Evolutionary conservation across 495 filamentous ascomycete genomes (phyloP).

Genomic region (Daldinia concentrica): DNA sequence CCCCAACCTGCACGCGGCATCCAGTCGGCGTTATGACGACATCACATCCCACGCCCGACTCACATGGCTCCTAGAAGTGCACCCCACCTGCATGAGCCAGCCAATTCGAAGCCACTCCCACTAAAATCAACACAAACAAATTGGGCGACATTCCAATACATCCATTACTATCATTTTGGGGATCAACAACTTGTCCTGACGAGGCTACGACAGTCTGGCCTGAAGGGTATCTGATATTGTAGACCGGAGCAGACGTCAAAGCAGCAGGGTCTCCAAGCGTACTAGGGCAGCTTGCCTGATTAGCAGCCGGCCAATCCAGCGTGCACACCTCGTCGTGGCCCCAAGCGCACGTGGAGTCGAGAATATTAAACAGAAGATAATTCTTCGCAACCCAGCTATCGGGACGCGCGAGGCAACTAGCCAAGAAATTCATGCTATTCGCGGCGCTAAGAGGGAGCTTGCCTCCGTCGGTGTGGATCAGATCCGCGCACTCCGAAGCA

Average conservation of each 20-base stretch:
- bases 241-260: slow-evolving; percentile 53
- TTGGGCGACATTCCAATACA: slow-evolving; percentile 10
- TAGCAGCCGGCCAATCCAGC: slow-evolving; percentile 57
- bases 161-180: slow-evolving; percentile 15
- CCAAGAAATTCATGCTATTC: slow-evolving; percentile 61
- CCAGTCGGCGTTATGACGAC: neutral
- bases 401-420: slow-evolving; percentile 52
- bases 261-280: slow-evolving; percentile 49
- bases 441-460: slow-evolving; percentile 59
- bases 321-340: slow-evolving; percentile 56
- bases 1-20: neutral
- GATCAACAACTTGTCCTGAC: slow-evolving; percentile 47
- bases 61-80: slow-evolving; percentile 3
- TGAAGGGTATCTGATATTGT: slow-evolving; percentile 57
- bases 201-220: slow-evolving; percentile 53
- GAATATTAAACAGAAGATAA: slow-evolving; percentile 56
- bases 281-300: slow-evolving; percentile 55
- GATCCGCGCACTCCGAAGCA: slow-evolving; percentile 47
- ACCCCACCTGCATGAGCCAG: neutral
- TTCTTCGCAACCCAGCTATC: slow-evolving; percentile 57
- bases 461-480: slow-evolving; percentile 53
- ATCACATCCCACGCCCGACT: neutral
- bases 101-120: slow-evolving; percentile 12
- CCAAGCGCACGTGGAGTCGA: slow-evolving; percentile 55
- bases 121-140: slow-evolving; percentile 17